Base-by-base conservation (phyloP, 164 flowering plant genomes). In the Malania oleifera region DNA sequence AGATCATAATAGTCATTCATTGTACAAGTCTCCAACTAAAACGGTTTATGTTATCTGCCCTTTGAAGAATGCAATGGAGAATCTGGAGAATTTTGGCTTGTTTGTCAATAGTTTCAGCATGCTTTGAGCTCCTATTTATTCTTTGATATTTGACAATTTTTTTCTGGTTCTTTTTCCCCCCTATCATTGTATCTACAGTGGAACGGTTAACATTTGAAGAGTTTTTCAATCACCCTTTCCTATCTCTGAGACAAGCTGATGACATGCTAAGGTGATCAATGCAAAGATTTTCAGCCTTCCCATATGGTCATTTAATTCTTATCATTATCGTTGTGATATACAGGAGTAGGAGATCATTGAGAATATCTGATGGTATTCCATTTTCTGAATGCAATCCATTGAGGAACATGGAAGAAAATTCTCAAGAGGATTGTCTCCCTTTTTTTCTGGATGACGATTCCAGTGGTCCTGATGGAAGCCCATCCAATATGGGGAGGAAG, bases 171-270 rank as follows among this genome's bases (percentile, higher is more conserved):
- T 25, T 15, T 2, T 25, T 2, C 10, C 12, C 55, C 31, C 35
- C n/a, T 57, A 17, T 58, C 45, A n/a, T 57, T 67, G 26, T 56
- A 45, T 64, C 53, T 68, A 28, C 87, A 95, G 99, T 91, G 75
- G 97, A 91, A 69, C 78, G 97, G 38, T 61, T 95, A 62, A 91
- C 99, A 60, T 95, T 91, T 76, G 99, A 91, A 49, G 99, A 95
- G 72, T 88, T 95, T 56, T 95, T 95, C 61, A 90, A 82, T 72
- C 99, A 95, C 58, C 85, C 80, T 28, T 91, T 85, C 67, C 80
- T 95, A 52, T 70, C 75, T 51, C 73, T 60, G 19, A 59, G 59
- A 60, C 72, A 61, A 56, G 60, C 65, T 18, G 75, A 71, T 62
- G 82, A 77, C 24, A 47, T 69, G 22, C 64, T 56, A 23, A 80